phyloP scores from a whole-genome alignment of 805 yeast species.

The Candida rishiriensis region DNA sequence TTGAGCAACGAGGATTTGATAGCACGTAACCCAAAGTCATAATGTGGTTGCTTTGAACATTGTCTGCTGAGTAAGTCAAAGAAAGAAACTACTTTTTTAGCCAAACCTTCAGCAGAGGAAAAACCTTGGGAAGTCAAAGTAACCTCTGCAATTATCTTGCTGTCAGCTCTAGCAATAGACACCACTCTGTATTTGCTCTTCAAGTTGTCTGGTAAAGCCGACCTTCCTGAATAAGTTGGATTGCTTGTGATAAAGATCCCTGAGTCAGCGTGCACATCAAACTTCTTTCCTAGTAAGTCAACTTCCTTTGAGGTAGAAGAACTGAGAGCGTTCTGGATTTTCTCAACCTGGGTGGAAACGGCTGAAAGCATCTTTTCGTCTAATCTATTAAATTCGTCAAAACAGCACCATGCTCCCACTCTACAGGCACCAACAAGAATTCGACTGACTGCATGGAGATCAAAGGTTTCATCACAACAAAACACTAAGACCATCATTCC shows the following conservation, averaged over 20 bases:
- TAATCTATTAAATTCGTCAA: constrained; percentile 89
- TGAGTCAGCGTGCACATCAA: constrained; percentile 41
- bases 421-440: constrained; percentile 74
- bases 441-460: constrained; percentile 72
- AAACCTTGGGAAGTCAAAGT: constrained; percentile 75
- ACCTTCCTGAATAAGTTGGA: constrained; percentile 83
- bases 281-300: constrained; percentile 38
- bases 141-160: constrained; percentile 61
- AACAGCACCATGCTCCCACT: constrained; percentile 93
- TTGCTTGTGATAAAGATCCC: constrained; percentile 90
- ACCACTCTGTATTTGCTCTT: constrained; percentile 73
- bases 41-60: constrained; percentile 61
- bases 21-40: constrained; percentile 88
- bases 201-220: constrained; percentile 78
- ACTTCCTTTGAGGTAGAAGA: constrained; percentile 21
- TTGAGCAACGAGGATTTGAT: constrained; percentile 60
- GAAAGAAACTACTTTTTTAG: constrained; percentile 50
- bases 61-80: constrained; percentile 39
- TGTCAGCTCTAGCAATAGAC: constrained; percentile 71
- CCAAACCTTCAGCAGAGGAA: constrained; percentile 36
- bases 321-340: constrained; percentile 53
- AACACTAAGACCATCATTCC: constrained; percentile 84
- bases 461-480: constrained; percentile 88
- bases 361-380: constrained; percentile 72
- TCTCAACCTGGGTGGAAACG: constrained; percentile 73